phyloP scores from a whole-genome alignment of 2,329 filamentous ascomycete species.

The Talaromyces sp. region DNA sequence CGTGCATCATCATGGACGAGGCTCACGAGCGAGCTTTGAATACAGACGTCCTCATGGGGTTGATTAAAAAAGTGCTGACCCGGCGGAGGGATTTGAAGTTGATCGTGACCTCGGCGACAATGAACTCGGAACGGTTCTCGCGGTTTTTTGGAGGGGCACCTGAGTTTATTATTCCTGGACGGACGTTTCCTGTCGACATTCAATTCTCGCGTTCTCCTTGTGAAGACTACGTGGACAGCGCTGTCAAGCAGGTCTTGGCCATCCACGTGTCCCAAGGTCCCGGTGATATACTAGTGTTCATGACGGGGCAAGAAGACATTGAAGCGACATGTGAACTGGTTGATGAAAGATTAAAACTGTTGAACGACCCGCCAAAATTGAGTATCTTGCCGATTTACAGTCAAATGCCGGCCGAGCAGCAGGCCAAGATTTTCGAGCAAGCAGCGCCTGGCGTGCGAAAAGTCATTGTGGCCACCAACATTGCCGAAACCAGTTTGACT shows the following conservation, averaged over 20 bases:
- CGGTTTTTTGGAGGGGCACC: slow-evolving; percentile 94
- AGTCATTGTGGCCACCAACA: slow-evolving; percentile 97
- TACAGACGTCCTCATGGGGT: slow-evolving; percentile 92
- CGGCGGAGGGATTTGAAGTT: slow-evolving; percentile 86
- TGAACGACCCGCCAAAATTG: slow-evolving; percentile 92
- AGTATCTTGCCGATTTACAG: slow-evolving; percentile 97
- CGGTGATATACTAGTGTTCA: slow-evolving; percentile 95
- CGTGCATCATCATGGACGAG: slow-evolving; percentile 99
- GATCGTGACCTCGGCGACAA: slow-evolving; percentile 96
- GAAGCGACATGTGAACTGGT: slow-evolving; percentile 93
- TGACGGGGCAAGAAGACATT: slow-evolving; percentile 99
- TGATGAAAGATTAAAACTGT: slow-evolving; percentile 75
- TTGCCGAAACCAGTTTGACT: slow-evolving; percentile 94
- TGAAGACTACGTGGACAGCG: slow-evolving; percentile 95
- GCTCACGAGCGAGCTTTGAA: slow-evolving; percentile 95
- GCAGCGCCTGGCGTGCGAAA: slow-evolving; percentile 88
- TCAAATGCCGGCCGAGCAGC: slow-evolving; percentile 97
- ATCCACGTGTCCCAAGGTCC: slow-evolving; percentile 93
- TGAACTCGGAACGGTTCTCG: slow-evolving; percentile 95
- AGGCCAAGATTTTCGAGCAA: slow-evolving; percentile 95
- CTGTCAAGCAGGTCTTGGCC: slow-evolving; percentile 89
- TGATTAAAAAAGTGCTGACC: slow-evolving; percentile 95
- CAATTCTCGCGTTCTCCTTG: slow-evolving; percentile 93
- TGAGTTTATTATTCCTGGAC: slow-evolving; percentile 91
- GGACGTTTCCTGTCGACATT: slow-evolving; percentile 95